Evolutionary conservation across 257 asterid genomes (phyloP), one percentile per base, ranked within the genome.

Genomic region (Scutellaria minor): DNA sequence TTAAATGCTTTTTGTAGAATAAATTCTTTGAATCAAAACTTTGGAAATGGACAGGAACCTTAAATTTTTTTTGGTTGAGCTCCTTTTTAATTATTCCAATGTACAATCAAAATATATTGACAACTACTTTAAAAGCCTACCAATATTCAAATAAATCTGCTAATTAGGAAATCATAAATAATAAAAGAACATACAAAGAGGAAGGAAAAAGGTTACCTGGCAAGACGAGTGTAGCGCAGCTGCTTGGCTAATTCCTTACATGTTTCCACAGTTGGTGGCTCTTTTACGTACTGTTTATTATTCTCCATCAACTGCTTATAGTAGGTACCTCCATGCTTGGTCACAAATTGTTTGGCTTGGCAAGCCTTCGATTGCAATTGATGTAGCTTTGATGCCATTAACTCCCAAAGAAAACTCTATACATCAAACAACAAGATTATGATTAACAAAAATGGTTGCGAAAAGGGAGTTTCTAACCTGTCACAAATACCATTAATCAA

Each of bases 271-370:
- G 95, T 83, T 72, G 95, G 78, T 69, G 95, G 92, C 14, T 86
- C 86, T 77, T 77, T 81, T 20, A 88, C 69, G 46, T 88, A 84
- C 48, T 84, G 92, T 22, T 83, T 88, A 77, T 88, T 88, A 73
- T 86, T 82, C 82, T 88, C 95, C 85, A 88, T 27, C 61, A 81
- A 37, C 81, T 88, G 90, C 78, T 84, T 88, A 78, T 88, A 86
- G 86, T 79, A 88, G 62, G 81, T 45, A 58, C 46, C 35, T 60
- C 90, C 92, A 68, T 84, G 84, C 81, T 88, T 86, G 68, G 83
- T 44, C 70, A 83, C 85, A 46, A 71, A 84, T 48, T 84, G 77
- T 22, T 85, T 73, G 66, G 88, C 88, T 75, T 86, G 87, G 77
- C 77, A 74, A 60, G 88, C 89, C 86, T 83, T 87, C 66, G 82